Evolutionary conservation across 805 yeast genomes (phyloP).

Genomic region (Komagataella kurtzmanii): DNA sequence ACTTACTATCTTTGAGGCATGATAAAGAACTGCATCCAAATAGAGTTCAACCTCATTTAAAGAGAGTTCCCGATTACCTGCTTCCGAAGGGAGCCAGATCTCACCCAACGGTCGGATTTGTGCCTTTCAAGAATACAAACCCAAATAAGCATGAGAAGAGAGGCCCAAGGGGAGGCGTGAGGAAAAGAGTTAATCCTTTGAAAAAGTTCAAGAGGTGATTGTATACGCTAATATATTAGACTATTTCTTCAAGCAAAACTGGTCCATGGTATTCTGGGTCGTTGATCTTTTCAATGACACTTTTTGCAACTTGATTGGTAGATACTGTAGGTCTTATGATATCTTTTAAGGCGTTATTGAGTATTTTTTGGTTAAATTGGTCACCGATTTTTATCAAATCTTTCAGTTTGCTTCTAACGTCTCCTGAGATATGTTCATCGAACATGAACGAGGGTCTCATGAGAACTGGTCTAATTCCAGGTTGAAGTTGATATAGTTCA

Average conservation of each 20-base stretch:
- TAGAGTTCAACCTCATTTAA: slow-evolving; percentile 73
- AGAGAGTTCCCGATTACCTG: slow-evolving; percentile 84
- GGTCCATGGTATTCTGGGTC: slow-evolving; percentile 42
- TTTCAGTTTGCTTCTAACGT: slow-evolving; percentile 27
- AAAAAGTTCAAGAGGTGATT: slow-evolving; percentile 22
- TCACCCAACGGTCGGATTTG: slow-evolving; percentile 47
- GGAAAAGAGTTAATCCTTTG: slow-evolving; percentile 38
- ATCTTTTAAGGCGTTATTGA: slow-evolving; percentile 29
- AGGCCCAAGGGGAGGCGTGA: slow-evolving; percentile 13
- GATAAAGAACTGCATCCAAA: slow-evolving; percentile 81
- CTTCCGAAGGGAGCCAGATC: slow-evolving; percentile 68
- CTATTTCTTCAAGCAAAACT: slow-evolving; percentile 40
- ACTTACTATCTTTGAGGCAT: slow-evolving; percentile 76
- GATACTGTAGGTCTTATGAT: slow-evolving; percentile 49
- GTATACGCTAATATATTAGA: not conserved
- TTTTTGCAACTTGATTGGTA: slow-evolving; percentile 55
- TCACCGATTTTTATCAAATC: slow-evolving; percentile 27
- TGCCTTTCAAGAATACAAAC: slow-evolving; percentile 49
- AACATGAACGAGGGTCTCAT: slow-evolving; percentile 79
- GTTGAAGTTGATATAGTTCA: slow-evolving; percentile 25
- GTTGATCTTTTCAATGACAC: slow-evolving; percentile 38
- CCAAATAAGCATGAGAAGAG: slow-evolving; percentile 22
- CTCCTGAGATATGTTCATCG: slow-evolving; percentile 27
- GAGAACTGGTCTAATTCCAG: slow-evolving; percentile 46
- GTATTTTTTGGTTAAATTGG: slow-evolving; percentile 26